Evolutionary conservation across 1,284 basidiomycete species (phyloP).

Genomic region (Takashimella koratensis): DNA sequence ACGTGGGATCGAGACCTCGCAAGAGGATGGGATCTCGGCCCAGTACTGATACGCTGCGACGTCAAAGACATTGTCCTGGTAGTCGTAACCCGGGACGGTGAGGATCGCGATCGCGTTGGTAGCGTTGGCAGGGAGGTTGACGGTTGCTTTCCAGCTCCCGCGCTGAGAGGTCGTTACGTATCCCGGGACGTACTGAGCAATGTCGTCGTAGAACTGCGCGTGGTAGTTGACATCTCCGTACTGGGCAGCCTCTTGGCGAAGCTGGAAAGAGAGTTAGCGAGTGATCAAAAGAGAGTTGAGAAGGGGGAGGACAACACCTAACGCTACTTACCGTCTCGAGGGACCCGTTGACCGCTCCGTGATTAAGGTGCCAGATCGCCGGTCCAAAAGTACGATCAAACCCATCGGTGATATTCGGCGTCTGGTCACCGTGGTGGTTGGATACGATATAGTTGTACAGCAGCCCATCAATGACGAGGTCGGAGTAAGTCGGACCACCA

Average conservation of each 20-base stretch:
- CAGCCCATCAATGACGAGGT: slow-evolving; percentile 33
- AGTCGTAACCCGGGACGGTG: slow-evolving; percentile 26
- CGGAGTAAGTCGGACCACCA: slow-evolving; percentile 30
- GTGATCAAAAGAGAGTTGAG: slow-evolving; percentile 18
- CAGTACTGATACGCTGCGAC: slow-evolving; percentile 35
- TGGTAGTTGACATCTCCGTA: slow-evolving; percentile 20
- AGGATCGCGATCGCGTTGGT: slow-evolving; percentile 27
- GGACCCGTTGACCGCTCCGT: slow-evolving; percentile 1
- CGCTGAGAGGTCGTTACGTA: slow-evolving; percentile 23
- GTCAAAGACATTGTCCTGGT: slow-evolving; percentile 29
- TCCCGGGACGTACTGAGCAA: slow-evolving; percentile 26
- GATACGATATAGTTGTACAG: slow-evolving; percentile 33
- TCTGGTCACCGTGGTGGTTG: slow-evolving; percentile 35
- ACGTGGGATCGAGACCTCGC: slow-evolving; percentile 23
- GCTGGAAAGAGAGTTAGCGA: neutral
- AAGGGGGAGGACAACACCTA: too few relatives aligned
- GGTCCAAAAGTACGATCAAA: slow-evolving; percentile 40
- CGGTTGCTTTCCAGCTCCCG: slow-evolving; percentile 20
- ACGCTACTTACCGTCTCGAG: neutral
- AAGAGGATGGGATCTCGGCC: slow-evolving; percentile 23
- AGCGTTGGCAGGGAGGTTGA: slow-evolving; percentile 24
- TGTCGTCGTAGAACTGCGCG: slow-evolving; percentile 35
- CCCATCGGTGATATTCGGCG: slow-evolving; percentile 32
- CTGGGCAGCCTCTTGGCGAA: slow-evolving; percentile 19
- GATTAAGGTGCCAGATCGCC: slow-evolving; percentile 26